Evolutionary conservation across 1,139 yeast genomes (phyloP), one percentile per base, ranked within the genome.

Genomic region (Blastobotrys petasosporus): DNA sequence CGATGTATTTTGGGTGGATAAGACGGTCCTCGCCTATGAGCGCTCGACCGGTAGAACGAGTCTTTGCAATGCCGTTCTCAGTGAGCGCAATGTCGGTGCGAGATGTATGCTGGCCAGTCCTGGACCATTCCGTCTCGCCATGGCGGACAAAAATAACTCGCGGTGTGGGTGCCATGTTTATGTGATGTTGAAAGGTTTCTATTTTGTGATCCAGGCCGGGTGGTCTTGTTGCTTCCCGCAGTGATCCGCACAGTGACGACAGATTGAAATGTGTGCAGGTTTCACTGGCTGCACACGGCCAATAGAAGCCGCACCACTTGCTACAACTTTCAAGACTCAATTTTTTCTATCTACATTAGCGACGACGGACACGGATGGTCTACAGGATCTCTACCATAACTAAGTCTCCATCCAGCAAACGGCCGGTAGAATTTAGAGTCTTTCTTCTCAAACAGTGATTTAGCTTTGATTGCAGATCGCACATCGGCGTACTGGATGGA

Each of bases 61-160:
- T 86, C 60, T 87, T 92, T 42, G 69, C 70, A 7, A 77, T 85
- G 41, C 97, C 97, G 56, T 78, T 82, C 4, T 72, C 74, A 0
- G 96, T 87, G 61, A 90, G 74, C 9, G 80, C 79, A 32, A 90
- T 64, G 57, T 90, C 97, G 1, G 97, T 90, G 43, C 73, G 58
- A 2, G 96, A 86, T 5, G 97, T 90, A 66, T 86, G 82, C 64
- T 86, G 95, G 30, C 97, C 97, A 3, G 88, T 76, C 60, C 83
- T 80, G 32, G 97, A 88, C 97, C 97, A 90, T 65, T 80, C 95
- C 2, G 97, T 90, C 68, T 90, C 96, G 32, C 77, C 87, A 58
- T 82, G 90, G 58, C 96, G 90, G 44, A 85, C 79, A 56, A 86
- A 79, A 32, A 86, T 77, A 36, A 86, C 80, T 66, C 95, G 74